Evolutionary conservation across 441 rosid genomes (phyloP).

Genomic region (Caryocar brasiliense): DNA sequence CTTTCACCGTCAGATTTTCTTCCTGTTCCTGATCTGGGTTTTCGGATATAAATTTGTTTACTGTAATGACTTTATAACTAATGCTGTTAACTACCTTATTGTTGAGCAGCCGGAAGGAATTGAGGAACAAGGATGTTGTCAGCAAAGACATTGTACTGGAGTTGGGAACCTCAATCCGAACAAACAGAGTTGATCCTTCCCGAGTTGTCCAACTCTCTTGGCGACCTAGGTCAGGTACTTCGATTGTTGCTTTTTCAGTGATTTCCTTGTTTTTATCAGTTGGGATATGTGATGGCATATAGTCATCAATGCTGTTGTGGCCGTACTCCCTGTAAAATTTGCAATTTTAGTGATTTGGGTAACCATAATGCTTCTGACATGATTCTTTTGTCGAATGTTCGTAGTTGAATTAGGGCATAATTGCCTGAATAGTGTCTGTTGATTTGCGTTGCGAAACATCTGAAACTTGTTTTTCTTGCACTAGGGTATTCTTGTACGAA

Average conservation of each 20-base stretch:
- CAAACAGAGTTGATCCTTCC: constrained; percentile 48
- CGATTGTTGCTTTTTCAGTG: constrained; percentile 8
- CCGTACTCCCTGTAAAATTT: too few relatives aligned
- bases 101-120: constrained; percentile 54
- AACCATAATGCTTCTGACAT: too few relatives aligned
- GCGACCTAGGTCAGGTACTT: constrained; percentile 97
- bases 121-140: constrained; percentile 34
- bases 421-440: too few relatives aligned
- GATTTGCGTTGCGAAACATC: too few relatives aligned
- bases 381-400: too few relatives aligned
- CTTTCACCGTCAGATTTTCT: neutral
- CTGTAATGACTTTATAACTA: neutral
- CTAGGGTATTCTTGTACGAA: constrained; percentile 64
- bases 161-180: constrained; percentile 21
- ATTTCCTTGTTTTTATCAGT: constrained; percentile 2
- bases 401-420: too few relatives aligned
- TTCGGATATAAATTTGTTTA: neutral
- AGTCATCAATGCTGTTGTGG: too few relatives aligned
- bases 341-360: too few relatives aligned
- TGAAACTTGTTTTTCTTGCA: constrained; percentile 19
- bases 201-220: constrained; percentile 68
- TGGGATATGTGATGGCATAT: too few relatives aligned
- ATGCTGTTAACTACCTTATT: constrained; percentile 1
- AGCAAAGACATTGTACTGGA: constrained; percentile 9
- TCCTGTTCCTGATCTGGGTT: constrained; percentile 1